Evolutionary conservation across 2,329 filamentous ascomycete species (phyloP).

Genomic region (Cadophora gregata): DNA sequence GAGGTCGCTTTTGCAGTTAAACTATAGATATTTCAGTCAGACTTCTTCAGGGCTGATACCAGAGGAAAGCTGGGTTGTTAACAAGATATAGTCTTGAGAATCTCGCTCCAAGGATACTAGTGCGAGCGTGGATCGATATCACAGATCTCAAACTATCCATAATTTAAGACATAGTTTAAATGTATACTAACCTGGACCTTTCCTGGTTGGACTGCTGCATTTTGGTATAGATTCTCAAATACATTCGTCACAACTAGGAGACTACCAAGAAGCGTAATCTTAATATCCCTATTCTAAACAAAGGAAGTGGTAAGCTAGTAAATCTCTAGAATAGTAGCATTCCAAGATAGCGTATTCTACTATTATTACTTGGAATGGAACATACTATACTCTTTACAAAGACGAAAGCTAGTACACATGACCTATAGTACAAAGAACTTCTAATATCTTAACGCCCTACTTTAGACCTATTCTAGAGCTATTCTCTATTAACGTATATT

Average conservation of each 20-base stretch:
- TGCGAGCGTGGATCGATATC: no score
- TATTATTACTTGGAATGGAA: no score
- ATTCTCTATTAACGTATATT: no score
- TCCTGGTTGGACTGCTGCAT: not conserved
- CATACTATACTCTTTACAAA: no score
- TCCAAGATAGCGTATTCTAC: no score
- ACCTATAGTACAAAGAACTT: no score
- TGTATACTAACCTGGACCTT: not conserved
- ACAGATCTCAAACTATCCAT: no score
- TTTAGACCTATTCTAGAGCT: no score
- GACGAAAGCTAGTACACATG: no score
- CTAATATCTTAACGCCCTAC: no score
- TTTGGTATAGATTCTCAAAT: not conserved
- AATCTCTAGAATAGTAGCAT: not conserved
- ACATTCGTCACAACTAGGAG: not conserved
- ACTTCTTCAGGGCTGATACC: not conserved
- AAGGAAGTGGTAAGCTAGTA: not conserved
- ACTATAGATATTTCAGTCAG: not conserved
- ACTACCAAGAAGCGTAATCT: not conserved
- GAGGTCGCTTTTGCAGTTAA: not conserved
- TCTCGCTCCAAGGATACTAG: not conserved
- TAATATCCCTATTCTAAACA: not conserved
- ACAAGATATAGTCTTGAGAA: not conserved
- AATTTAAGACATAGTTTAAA: not conserved
- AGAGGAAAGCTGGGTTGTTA: not conserved